Percentiles rank a stretch among this genome's conserved stretches.
phyloP scores from a whole-genome alignment of 306 rosid genomes.

The Cicer arietinum region DNA sequence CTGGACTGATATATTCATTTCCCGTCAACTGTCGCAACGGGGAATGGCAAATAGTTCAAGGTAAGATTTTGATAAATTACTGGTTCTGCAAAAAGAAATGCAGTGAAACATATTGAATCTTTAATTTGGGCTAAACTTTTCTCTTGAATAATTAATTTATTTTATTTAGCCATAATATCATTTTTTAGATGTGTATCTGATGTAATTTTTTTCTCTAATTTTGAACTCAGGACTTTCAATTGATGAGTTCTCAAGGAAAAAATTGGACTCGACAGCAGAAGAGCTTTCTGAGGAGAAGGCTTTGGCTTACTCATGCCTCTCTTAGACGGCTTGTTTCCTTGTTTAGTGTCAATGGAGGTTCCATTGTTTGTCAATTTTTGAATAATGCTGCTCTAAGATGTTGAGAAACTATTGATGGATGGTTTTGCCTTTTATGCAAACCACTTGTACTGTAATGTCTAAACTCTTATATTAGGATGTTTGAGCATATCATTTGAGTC shows the following conservation, averaged over 20 bases:
- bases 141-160: not conserved
- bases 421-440: constrained; percentile 43
- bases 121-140: not conserved
- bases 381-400: constrained; percentile 59
- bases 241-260: constrained; percentile 90
- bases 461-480: constrained; percentile 29
- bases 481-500: constrained; percentile 36
- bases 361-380: constrained; percentile 48
- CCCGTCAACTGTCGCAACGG: constrained; percentile 83
- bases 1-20: constrained; percentile 94
- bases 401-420: constrained; percentile 53
- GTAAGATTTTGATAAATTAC: constrained; percentile 49
- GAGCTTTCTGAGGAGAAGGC: constrained; percentile 94
- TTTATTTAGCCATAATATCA: not conserved
- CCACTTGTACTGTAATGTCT: constrained; percentile 37
- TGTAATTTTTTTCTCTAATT: constrained; percentile 14
- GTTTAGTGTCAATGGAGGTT: constrained; percentile 18
- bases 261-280: constrained; percentile 79
- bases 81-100: not conserved
- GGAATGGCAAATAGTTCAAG: constrained; percentile 96
- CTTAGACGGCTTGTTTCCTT: constrained; percentile 47
- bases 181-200: not conserved
- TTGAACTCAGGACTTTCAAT: constrained; percentile 68
- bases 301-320: constrained; percentile 91
- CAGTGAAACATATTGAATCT: constrained; percentile 10